phyloP scores from a whole-genome alignment of 2,329 filamentous ascomycete species.

The Penicillium rolfsii region DNA sequence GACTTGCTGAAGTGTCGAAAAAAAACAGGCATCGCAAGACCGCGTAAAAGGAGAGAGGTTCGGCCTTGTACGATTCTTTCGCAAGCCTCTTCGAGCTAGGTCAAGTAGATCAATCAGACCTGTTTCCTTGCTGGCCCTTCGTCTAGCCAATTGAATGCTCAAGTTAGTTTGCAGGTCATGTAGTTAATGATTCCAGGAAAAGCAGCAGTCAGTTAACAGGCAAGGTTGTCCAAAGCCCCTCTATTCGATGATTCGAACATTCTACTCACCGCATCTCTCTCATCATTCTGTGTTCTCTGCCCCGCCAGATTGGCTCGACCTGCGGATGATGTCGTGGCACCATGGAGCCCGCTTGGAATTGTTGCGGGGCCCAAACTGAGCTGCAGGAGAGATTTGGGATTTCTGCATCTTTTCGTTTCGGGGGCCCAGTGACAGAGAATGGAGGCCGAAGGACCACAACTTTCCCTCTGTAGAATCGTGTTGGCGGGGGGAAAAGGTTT shows the following conservation, averaged over 20 bases:
- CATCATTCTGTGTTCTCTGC: slow-evolving; percentile 22
- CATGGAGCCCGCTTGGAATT: slow-evolving; percentile 27
- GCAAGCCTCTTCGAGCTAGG: neutral
- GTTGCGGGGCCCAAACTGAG: slow-evolving; percentile 22
- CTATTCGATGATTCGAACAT: neutral
- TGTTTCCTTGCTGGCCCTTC: neutral
- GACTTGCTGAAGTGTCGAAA: neutral
- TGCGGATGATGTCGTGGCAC: slow-evolving; percentile 41
- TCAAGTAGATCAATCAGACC: neutral
- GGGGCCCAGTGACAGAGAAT: slow-evolving; percentile 7
- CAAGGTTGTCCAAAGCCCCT: neutral
- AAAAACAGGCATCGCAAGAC: neutral
- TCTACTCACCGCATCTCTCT: slow-evolving; percentile 28
- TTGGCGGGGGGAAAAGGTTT: neutral
- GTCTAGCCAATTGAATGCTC: neutral
- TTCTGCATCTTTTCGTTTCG: slow-evolving; percentile 27
- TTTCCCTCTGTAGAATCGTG: neutral
- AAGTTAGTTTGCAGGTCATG: neutral
- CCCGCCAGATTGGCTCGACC: slow-evolving; percentile 31
- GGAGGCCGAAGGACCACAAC: neutral
- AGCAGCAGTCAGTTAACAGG: neutral
- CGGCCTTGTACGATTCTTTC: neutral
- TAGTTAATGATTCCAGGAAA: neutral
- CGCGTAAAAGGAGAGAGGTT: neutral
- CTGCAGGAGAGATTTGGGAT: slow-evolving; percentile 21